phyloP scores from a whole-genome alignment of 116 monocot species.

The Trichopus zeylanicus region DNA sequence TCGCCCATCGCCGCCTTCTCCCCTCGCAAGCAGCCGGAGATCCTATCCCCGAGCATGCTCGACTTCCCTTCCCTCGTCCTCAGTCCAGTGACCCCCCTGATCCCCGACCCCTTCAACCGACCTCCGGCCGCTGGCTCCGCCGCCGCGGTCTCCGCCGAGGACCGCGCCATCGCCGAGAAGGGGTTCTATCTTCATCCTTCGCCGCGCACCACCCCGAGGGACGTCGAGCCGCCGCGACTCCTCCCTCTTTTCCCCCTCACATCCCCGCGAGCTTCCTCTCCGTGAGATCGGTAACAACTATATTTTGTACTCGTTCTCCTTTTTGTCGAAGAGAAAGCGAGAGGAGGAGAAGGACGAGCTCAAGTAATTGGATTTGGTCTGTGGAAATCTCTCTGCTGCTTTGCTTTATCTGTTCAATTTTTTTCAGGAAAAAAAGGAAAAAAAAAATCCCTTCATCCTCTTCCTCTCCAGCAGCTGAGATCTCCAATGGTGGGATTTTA shows the following conservation, averaged over 20 bases:
- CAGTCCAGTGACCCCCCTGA: constrained; percentile 78
- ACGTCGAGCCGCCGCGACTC: constrained; percentile 48
- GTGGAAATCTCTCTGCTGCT: too few relatives aligned
- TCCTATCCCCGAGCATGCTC: constrained; percentile 67
- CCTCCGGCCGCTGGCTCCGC: constrained; percentile 13
- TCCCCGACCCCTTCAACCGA: constrained; percentile 42
- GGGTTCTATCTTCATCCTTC: constrained; percentile 84
- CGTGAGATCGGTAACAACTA: background rate
- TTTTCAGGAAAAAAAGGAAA: too few relatives aligned
- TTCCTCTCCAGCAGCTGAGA: too few relatives aligned
- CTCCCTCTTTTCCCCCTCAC: constrained; percentile 80
- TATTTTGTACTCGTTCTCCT: too few relatives aligned
- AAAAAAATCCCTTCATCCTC: constrained; percentile 1
- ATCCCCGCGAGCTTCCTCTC: constrained; percentile 29
- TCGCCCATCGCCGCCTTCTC: constrained; percentile 9
- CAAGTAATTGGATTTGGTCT: background rate
- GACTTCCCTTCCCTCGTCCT: constrained; percentile 68
- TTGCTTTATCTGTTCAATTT: constrained; percentile 1
- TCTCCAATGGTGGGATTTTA: background rate
- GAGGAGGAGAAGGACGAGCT: too few relatives aligned
- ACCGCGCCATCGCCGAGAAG: constrained; percentile 71
- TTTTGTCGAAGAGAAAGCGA: too few relatives aligned
- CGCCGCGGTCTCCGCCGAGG: constrained; percentile 32
- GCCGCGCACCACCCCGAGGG: constrained; percentile 35
- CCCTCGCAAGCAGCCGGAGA: constrained; percentile 32